Evolutionary conservation across 1,139 yeast species (phyloP), one percentile per base, ranked within the genome.

Genomic region (Yamadazyma trypodendri): DNA sequence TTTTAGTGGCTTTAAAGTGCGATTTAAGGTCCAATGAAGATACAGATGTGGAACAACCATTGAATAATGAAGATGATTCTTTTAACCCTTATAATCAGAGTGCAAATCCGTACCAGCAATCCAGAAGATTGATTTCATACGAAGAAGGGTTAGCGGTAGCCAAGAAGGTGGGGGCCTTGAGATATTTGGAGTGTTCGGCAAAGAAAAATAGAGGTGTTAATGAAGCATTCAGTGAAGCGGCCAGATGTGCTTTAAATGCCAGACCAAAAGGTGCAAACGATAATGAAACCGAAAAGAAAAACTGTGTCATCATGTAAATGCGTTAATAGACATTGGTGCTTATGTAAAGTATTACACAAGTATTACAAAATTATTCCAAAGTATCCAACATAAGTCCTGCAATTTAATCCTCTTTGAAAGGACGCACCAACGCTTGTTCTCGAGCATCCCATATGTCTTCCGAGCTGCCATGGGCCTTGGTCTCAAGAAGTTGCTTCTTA

Each of bases 181-280:
- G 95, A 51, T 87, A 87, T 57, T 71, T 88, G 58, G 97, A 90
- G 61, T 90, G 97, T 64, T 85, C 95, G 23, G 97, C 97, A 10
- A 89, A 89, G 66, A 83, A 84, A 60, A 89, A 88, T 61, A 76
- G 95, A 56, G 97, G 97, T 48, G 97, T 90, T 21, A 89, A 92
- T 55, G 97, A 90, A 63, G 97, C 96, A 4, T 90, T 90, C 59
- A 87, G 96, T 1, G 97, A 90, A 62, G 97, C 97, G 33, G 96
- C 97, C 8, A 79, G 97, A 61, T 89, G 96, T 58, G 97, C 97
- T 4, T 73, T 92, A 51, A 84, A 87, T 48, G 96, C 96, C 12
- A 86, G 81, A 55, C 88, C 95, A 36, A 86, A 82, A 44, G 92
- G 92, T 39, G 44, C 84, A 32, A 67, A 69, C 45, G 79, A 76